Evolutionary conservation across 1,139 yeast species (phyloP), one percentile per base, ranked within the genome.

Genomic region (Debaryomyces udenii): DNA sequence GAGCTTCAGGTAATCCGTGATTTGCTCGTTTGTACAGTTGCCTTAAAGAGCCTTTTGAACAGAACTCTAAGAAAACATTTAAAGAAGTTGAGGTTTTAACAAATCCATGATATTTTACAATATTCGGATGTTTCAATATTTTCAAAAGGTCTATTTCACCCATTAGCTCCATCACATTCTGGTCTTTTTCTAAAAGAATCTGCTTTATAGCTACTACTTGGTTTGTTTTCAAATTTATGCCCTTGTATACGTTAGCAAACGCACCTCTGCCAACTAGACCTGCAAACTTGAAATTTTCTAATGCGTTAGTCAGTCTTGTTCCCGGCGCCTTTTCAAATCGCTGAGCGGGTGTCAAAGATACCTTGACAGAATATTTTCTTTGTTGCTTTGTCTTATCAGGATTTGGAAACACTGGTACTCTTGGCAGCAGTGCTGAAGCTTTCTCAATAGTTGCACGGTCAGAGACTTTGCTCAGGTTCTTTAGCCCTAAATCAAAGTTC

Each of bases 201-300:
- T 86, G 93, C 61, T 94, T 93, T 39, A 93, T 82, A 0, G 99
- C 99, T 9, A 86, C 89, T 3, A 82, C 76, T 42, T 81, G 85
- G 3, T 81, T 80, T 0, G 88, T 85, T 39, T 66, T 69, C 44
- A 76, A 66, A 53, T 89, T 87, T 26, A 78, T 67, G 15, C 95
- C 96, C 58, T 82, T 83, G 69, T 86, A 93, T 20, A 93, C 99
- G 48, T 83, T 85, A 43, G 99, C 99, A 68, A 90, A 93, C 14
- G 96, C 89, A 24, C 99, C 99, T 53, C 86, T 80, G 11, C 99
- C 99, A 33, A 93, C 89, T 62, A 89, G 90, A 16, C 82, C 76
- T 40, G 84, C 72, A 51, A 82, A 70, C 36, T 75, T 74, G 53
- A 80, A 84, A 43, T 80, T 74, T 14, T 77, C 76, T 33, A 81